These are phyloP conservation scores for Fereydounia khargensis DNA, from an alignment of 1,284 basidiomycete genomes.

Conservation along the genomic window DNA sequence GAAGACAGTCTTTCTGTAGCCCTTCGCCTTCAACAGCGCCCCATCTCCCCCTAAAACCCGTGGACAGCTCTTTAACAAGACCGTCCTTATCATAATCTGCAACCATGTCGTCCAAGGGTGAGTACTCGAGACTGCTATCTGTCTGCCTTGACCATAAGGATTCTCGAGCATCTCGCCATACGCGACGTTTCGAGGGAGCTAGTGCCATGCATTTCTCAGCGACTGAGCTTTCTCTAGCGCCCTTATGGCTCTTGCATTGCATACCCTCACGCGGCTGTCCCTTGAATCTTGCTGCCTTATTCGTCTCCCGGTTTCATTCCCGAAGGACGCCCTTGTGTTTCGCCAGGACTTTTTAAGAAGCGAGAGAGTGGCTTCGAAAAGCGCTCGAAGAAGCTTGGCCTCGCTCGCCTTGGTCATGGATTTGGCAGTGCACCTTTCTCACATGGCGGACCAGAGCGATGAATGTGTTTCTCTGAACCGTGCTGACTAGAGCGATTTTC, in stretches of 20 bases:
- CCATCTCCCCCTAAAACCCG: constrained; percentile 2
- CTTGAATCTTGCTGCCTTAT: background rate
- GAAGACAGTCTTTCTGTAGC: background rate
- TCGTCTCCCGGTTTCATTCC: background rate
- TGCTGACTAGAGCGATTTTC: background rate
- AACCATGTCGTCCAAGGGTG: constrained; percentile 43
- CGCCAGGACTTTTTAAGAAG: background rate
- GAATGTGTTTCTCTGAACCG: background rate
- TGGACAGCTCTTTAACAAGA: background rate
- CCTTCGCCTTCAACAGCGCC: constrained; percentile 1
- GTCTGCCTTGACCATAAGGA: background rate
- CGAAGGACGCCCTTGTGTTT: background rate
- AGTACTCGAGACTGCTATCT: constrained; percentile 1
- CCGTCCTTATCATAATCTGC: constrained; percentile 8
- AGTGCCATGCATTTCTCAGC: background rate
- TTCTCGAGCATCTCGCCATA: background rate
- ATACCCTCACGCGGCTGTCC: background rate
- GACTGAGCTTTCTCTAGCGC: background rate
- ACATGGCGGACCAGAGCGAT: background rate
- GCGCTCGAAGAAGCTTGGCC: background rate
- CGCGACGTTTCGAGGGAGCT: no score
- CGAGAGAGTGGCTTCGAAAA: background rate
- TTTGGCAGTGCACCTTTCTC: background rate
- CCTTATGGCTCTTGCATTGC: background rate
- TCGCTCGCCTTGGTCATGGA: background rate